Percentiles rank a stretch among this genome's conserved stretches.
Evolutionary conservation across 768 basidiomycete species (phyloP).

Genomic region (Pisolithus microcarpus): DNA sequence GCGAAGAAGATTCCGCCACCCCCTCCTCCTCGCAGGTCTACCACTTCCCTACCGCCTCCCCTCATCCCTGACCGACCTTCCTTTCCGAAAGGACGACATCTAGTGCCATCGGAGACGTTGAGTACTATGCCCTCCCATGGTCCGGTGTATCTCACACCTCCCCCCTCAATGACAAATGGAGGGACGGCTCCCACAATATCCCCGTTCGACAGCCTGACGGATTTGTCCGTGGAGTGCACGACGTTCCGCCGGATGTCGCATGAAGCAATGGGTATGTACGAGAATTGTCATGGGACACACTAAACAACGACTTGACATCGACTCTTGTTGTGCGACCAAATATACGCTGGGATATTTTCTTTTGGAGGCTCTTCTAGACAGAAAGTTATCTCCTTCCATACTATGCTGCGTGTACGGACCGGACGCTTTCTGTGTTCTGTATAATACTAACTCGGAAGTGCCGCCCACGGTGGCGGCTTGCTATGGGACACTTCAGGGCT

Average conservation of each 20-base stretch:
- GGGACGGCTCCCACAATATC: slow-evolving; percentile 39
- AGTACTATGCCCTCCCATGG: slow-evolving; percentile 3
- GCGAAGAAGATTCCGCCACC: slow-evolving; percentile 47
- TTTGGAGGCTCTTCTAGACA: no score
- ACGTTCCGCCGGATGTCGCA: slow-evolving; percentile 63
- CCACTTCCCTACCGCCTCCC: slow-evolving; percentile 25
- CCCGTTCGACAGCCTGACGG: slow-evolving; percentile 59
- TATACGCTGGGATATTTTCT: no score
- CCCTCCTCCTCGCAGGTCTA: slow-evolving; percentile 53
- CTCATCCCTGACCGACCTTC: slow-evolving; percentile 42
- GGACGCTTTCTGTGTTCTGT: no score
- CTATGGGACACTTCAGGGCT: no score
- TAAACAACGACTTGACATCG: not conserved
- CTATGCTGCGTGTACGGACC: no score
- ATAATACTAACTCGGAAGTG: no score
- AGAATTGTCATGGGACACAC: slow-evolving; percentile 57
- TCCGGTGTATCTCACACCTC: slow-evolving; percentile 21
- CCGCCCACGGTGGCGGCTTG: no score
- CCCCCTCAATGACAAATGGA: slow-evolving; percentile 30
- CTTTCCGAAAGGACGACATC: slow-evolving; percentile 8
- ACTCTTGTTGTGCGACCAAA: no score
- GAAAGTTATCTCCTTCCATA: no score
- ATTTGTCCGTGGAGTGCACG: slow-evolving; percentile 40
- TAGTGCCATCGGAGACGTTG: slow-evolving; percentile 10
- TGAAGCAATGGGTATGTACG: slow-evolving; percentile 59